Conservation (phyloP, 768 basidiomycete species). For the Panaeolus cyanescens region DNA sequence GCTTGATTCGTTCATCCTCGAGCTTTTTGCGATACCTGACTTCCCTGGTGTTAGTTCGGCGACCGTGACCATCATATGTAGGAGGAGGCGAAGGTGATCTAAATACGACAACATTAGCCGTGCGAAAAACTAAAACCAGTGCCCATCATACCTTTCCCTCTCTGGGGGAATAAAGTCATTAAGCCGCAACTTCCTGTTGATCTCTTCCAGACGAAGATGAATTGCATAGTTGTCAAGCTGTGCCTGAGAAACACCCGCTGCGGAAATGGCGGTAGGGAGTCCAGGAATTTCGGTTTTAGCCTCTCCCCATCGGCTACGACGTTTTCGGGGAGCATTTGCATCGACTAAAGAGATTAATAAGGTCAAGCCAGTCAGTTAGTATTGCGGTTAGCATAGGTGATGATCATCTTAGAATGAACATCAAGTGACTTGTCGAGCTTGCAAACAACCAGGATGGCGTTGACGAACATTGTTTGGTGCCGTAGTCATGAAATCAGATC, state of each 20-base stretch:
- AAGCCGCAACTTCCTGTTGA: conserved; percentile 89
- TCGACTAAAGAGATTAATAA: conserved; percentile 62
- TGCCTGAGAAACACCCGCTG: conserved; percentile 90
- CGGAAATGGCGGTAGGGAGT: conserved; percentile 91
- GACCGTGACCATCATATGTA: conserved; percentile 96
- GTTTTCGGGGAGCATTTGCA: conserved; percentile 87
- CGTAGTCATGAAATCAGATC: conserved; percentile 20
- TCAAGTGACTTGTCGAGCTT: conserved; percentile 1
- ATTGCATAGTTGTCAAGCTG: conserved; percentile 99
- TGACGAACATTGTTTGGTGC: conserved; percentile 33
- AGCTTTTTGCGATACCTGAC: conserved; percentile 97
- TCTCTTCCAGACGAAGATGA: conserved; percentile 94
- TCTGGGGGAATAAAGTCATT: conserved; percentile 98
- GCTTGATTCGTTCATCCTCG: conserved; percentile 87
- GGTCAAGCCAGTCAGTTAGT: conserved; percentile 58
- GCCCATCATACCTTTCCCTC: conserved; percentile 71
- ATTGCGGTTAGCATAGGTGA: conserved; percentile 43
- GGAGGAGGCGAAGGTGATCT: conserved; percentile 97
- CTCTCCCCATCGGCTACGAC: conserved; percentile 98
- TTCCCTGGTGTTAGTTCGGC: conserved; percentile 97
- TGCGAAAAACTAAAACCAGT: neutral
- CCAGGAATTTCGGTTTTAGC: conserved; percentile 90
- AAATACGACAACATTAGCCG: conserved; percentile 10
- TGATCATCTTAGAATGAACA: conserved; percentile 23
- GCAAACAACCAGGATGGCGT: conserved; percentile 28